Conservation (phyloP, 2,329 filamentous ascomycete species). For the Aspergillus costaricaensis region DNA sequence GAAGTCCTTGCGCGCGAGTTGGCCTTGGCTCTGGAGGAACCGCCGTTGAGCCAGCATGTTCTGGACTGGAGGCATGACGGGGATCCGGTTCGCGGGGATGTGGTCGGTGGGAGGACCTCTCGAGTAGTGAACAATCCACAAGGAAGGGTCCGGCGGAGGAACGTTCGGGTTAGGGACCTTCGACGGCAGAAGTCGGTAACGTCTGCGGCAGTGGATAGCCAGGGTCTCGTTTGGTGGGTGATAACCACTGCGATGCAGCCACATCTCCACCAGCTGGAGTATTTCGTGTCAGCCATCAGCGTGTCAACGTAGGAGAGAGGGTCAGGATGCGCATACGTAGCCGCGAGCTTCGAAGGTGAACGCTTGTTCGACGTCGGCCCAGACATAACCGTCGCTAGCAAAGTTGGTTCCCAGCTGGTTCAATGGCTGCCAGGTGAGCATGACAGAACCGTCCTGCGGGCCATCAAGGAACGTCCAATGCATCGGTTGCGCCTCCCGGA, state of each 20-base stretch:
- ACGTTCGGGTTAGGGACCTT: constrained; percentile 70
- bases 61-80: constrained; percentile 44
- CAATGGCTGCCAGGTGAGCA: constrained; percentile 86
- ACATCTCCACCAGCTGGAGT: constrained; percentile 81
- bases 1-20: constrained; percentile 87
- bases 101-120: constrained; percentile 73
- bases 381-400: constrained; percentile 89
- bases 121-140: constrained; percentile 92
- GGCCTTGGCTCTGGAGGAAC: constrained; percentile 70
- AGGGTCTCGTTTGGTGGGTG: constrained; percentile 70
- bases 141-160: constrained; percentile 72
- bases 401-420: constrained; percentile 71
- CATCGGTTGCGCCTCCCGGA: constrained; percentile 81
- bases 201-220: constrained; percentile 75
- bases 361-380: constrained; percentile 77
- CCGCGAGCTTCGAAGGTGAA: constrained; percentile 73
- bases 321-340: constrained; percentile 55
- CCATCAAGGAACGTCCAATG: constrained; percentile 89
- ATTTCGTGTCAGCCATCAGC: constrained; percentile 7
- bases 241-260: constrained; percentile 79
- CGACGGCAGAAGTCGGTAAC: constrained; percentile 78
- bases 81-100: constrained; percentile 65
- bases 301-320: neutral
- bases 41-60: constrained; percentile 51
- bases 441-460: constrained; percentile 77